Evolutionary conservation across 106 monocot species (phyloP).

Genomic region (Allium fistulosum): DNA sequence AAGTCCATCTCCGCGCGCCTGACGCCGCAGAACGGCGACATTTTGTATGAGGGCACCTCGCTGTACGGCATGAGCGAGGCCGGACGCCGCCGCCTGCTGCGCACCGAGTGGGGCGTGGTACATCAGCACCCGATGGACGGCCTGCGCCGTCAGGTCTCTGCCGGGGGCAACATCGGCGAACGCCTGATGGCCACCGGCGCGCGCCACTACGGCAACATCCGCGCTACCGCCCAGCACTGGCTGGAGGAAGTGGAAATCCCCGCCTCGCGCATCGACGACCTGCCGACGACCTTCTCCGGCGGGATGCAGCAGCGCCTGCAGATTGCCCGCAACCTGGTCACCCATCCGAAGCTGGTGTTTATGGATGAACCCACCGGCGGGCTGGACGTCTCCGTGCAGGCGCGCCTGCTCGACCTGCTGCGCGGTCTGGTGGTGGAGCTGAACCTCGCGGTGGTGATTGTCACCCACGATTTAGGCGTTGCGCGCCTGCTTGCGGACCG

Average conservation of each 20-base stretch:
- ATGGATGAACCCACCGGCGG: background rate
- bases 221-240: too few species aligned
- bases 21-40: too few species aligned
- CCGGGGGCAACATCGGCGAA: too few species aligned
- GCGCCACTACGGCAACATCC: too few species aligned
- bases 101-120: too few species aligned
- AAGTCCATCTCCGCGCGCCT: too few species aligned
- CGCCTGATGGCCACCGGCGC: too few species aligned
- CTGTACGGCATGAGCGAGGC: too few species aligned
- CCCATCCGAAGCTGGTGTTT: background rate
- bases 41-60: too few species aligned
- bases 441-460: background rate
- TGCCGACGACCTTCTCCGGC: background rate
- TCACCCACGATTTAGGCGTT: slow-evolving; percentile 3
- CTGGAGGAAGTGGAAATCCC: background rate
- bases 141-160: too few species aligned
- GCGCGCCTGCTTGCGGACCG: background rate
- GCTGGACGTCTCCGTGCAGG: slow-evolving; percentile 1
- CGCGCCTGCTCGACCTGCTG: background rate
- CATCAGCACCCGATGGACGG: too few species aligned
- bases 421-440: background rate
- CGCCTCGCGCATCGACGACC: background rate
- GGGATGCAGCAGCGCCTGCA: background rate
- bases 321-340: background rate
- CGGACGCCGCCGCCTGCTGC: too few species aligned